These are phyloP conservation scores for Melaleuca quinquenervia DNA, from an alignment of 345 rosid genomes.

Conservation along the genomic window DNA sequence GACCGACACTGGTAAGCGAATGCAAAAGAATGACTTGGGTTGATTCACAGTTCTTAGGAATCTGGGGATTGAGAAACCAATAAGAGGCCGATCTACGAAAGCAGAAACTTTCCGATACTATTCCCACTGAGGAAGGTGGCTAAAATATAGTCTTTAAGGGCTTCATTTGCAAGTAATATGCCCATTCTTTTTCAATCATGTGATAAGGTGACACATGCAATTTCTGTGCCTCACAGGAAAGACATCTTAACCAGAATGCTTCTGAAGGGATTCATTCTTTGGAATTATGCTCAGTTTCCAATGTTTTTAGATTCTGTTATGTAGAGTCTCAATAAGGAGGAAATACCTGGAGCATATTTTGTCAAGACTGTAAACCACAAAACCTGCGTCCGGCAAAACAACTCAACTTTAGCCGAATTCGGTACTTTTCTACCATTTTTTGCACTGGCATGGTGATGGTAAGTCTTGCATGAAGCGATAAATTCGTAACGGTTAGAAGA, in stretches of 20 bases:
- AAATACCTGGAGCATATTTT: slow-evolving; percentile 57
- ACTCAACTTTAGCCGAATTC: not conserved
- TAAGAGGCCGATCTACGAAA: not conserved
- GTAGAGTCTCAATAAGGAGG: not conserved
- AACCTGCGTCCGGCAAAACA: slow-evolving; percentile 24
- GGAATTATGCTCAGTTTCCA: not conserved
- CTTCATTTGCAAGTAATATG: not conserved
- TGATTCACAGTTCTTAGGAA: not conserved
- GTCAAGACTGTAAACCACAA: slow-evolving; percentile 56
- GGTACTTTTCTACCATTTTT: not conserved
- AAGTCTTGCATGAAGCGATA: not conserved
- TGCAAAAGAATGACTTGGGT: not conserved
- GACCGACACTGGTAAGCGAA: not conserved
- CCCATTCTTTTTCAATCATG: not conserved
- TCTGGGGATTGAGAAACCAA: not conserved
- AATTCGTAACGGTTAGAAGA: not conserved
- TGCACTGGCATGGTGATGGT: not conserved
- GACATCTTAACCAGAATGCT: not conserved
- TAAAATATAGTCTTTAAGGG: not conserved
- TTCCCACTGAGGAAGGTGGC: not conserved
- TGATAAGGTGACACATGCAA: not conserved
- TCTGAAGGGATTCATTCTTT: not conserved
- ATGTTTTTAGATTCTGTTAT: not conserved
- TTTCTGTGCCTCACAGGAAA: not conserved
- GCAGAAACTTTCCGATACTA: not conserved